A percentile compares a stretch with the other conserved stretches of the same genome.
Conservation (phyloP, 169 alveolate species). For the Cryptosporidium xiaoi region DNA sequence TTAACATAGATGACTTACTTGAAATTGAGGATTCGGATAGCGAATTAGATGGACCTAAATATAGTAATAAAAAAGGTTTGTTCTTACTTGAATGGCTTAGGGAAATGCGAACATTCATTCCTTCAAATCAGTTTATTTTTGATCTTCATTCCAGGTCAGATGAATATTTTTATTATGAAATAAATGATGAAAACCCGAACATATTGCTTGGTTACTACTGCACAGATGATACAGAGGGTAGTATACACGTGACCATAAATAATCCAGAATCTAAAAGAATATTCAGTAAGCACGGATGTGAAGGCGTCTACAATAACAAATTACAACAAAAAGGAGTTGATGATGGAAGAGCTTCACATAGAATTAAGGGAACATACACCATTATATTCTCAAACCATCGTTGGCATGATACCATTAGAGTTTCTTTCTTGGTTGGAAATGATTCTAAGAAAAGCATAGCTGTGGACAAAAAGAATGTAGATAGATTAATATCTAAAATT, state of each 20-base stretch:
- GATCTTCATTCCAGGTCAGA: slow-evolving; percentile 66
- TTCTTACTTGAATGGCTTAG: slow-evolving; percentile 66
- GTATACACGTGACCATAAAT: slow-evolving; percentile 50
- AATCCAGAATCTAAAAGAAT: slow-evolving; percentile 74
- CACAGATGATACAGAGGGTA: slow-evolving; percentile 42
- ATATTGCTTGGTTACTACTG: slow-evolving; percentile 63
- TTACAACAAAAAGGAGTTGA: slow-evolving; percentile 2
- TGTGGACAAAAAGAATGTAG: slow-evolving; percentile 59
- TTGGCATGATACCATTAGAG: slow-evolving; percentile 56
- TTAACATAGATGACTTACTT: background rate
- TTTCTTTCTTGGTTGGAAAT: slow-evolving; percentile 52
- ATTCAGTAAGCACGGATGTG: slow-evolving; percentile 59
- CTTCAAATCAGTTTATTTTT: slow-evolving; percentile 42
- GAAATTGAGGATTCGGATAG: background rate
- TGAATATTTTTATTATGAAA: slow-evolving; percentile 59
- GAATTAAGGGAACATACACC: slow-evolving; percentile 70
- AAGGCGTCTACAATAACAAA: slow-evolving; percentile 59
- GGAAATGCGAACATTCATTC: slow-evolving; percentile 44
- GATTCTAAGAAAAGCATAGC: slow-evolving; percentile 33
- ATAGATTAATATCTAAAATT: slow-evolving; percentile 20
- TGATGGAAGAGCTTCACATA: slow-evolving; percentile 14
- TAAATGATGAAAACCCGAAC: slow-evolving; percentile 23
- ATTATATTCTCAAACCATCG: slow-evolving; percentile 52
- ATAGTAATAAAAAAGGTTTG: background rate
- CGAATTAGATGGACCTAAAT: background rate